Conservation (phyloP, 495 filamentous ascomycete species). For the Penicillium angulare region DNA sequence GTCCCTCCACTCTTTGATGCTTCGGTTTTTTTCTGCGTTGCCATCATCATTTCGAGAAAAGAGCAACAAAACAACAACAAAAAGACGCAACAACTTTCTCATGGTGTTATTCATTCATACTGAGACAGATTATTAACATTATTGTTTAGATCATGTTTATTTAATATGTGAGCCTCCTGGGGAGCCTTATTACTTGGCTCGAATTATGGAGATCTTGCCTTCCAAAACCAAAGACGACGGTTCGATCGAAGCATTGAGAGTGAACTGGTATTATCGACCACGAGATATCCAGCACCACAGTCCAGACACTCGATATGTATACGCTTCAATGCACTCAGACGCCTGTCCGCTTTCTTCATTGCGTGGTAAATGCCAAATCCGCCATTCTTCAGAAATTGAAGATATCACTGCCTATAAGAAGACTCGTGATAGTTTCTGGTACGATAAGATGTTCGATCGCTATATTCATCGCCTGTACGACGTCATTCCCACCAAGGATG, state of each 20-base stretch:
- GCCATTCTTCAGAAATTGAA: constrained; percentile 80
- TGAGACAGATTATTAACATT: constrained; percentile 18
- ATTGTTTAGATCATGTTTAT: constrained; percentile 82
- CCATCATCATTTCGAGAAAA: no score
- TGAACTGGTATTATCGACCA: constrained; percentile 98
- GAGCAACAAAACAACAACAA: no score
- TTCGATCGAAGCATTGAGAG: constrained; percentile 80
- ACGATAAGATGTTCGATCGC: constrained; percentile 94
- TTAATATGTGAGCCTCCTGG: constrained; percentile 96
- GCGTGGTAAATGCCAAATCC: constrained; percentile 87
- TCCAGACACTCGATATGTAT: constrained; percentile 83
- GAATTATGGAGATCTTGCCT: constrained; percentile 97
- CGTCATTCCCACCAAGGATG: constrained; percentile 84
- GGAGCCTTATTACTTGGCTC: constrained; percentile 94
- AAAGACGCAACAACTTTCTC: no score
- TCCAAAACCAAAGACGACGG: constrained; percentile 66
- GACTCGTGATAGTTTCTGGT: constrained; percentile 86
- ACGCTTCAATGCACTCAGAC: constrained; percentile 98
- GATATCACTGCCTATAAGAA: constrained; percentile 83
- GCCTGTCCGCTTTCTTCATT: constrained; percentile 87
- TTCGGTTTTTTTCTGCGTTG: background rate
- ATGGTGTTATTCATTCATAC: background rate
- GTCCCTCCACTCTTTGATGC: constrained; percentile 29
- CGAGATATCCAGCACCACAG: constrained; percentile 92
- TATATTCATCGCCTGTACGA: constrained; percentile 98